phyloP scores from a whole-genome alignment of 805 yeast genomes.

The Schwanniomyces pseudopolymorphus region DNA sequence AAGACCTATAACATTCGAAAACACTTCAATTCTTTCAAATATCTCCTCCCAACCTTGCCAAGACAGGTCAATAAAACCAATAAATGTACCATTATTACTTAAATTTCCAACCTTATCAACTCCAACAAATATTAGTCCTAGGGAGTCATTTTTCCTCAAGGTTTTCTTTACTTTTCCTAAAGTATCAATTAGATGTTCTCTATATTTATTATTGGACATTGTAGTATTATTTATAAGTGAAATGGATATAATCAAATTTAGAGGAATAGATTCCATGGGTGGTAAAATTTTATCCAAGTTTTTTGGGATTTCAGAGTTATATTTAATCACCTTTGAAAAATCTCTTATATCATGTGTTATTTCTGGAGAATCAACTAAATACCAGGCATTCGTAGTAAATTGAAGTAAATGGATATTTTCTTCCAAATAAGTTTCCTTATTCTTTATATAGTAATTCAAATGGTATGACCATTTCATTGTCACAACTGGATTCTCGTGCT shows the following conservation, averaged over 20 bases:
- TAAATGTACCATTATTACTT: constrained; percentile 41
- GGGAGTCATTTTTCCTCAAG: constrained; percentile 38
- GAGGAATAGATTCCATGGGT: constrained; percentile 36
- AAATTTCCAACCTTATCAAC: constrained; percentile 39
- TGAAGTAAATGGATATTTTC: constrained; percentile 37
- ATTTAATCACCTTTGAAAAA: constrained; percentile 34
- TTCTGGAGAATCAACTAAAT: constrained; percentile 28
- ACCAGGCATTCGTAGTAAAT: constrained; percentile 54
- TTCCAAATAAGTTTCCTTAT: constrained; percentile 6
- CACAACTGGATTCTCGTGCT: constrained; percentile 27
- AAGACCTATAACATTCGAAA: constrained; percentile 14
- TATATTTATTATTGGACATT: constrained; percentile 27
- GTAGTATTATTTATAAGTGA: constrained; percentile 35
- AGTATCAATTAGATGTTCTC: constrained; percentile 16
- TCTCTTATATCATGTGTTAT: constrained; percentile 41
- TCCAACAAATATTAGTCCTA: constrained; percentile 52
- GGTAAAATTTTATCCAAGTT: constrained; percentile 36
- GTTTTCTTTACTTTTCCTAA: constrained; percentile 24
- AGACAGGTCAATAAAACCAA: constrained; percentile 42
- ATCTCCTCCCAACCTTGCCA: constrained; percentile 54
- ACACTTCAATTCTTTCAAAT: constrained; percentile 34
- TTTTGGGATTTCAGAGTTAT: constrained; percentile 43
- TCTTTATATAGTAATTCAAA: constrained; percentile 14
- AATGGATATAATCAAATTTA: constrained; percentile 44
- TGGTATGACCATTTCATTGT: constrained; percentile 44